Evolutionary conservation across 2,329 filamentous ascomycete species (phyloP).

Genomic region (Lachnellula willkommii): DNA sequence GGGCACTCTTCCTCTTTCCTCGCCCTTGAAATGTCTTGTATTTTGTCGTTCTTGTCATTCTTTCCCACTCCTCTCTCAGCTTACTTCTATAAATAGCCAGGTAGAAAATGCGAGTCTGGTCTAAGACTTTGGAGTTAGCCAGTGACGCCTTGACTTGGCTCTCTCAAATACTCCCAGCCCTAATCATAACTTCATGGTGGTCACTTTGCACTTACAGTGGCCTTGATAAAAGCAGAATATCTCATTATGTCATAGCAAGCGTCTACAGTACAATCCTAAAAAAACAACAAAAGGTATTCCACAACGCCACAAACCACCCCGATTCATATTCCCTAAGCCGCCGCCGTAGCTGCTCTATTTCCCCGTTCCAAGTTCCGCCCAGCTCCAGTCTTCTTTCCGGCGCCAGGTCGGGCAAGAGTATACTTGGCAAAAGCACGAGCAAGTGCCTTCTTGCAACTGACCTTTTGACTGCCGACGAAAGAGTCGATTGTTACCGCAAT

Average conservation of each 20-base stretch:
- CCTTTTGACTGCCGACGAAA: constrained; percentile 93
- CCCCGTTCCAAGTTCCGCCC: constrained; percentile 22
- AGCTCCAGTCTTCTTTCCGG: constrained; percentile 24
- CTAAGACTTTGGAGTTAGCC: no score
- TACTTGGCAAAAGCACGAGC: constrained; percentile 96
- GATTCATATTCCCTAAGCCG: constrained; percentile 16
- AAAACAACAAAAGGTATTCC: constrained; percentile 18
- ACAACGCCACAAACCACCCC: constrained; percentile 15
- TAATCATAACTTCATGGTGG: neutral
- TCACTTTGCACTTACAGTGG: neutral
- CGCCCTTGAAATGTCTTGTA: no score
- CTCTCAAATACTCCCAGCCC: no score
- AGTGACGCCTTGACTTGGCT: no score
- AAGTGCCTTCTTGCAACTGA: constrained; percentile 95
- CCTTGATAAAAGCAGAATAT: neutral
- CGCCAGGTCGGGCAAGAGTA: constrained; percentile 44
- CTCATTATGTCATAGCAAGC: constrained; percentile 23
- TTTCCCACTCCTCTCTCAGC: neutral
- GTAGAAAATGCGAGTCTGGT: no score
- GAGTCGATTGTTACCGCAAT: constrained; percentile 96
- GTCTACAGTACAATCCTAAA: constrained; percentile 14
- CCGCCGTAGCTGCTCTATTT: constrained; percentile 21
- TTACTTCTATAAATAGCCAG: neutral
- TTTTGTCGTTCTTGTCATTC: no score
- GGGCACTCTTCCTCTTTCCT: no score